phyloP scores from a whole-genome alignment of 2,329 filamentous ascomycete species.

The Monilinia aucupariae region DNA sequence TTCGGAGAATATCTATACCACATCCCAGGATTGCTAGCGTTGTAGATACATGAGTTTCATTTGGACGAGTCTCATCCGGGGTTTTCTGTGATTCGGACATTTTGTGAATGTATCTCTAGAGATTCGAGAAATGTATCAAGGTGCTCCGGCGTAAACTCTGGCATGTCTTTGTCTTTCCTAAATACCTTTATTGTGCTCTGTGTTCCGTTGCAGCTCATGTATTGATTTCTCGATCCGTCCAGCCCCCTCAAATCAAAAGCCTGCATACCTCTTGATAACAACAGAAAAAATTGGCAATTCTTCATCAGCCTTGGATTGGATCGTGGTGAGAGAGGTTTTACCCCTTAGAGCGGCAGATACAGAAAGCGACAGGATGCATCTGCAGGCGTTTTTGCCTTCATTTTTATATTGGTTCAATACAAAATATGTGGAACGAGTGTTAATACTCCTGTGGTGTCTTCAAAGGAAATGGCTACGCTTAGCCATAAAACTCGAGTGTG shows the following conservation, averaged over 20 bases:
- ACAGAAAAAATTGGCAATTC: not conserved
- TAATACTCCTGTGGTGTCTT: not conserved
- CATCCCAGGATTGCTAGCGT: conserved; percentile 16
- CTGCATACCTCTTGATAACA: not conserved
- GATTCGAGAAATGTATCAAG: not conserved
- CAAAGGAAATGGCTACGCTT: not conserved
- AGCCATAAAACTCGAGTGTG: not conserved
- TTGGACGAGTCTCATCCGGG: not conserved
- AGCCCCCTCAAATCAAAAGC: not conserved
- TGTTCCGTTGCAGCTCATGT: not conserved
- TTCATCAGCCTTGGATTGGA: not conserved
- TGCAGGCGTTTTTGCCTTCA: not conserved
- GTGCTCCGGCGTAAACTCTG: not conserved
- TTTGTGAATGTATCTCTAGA: not conserved
- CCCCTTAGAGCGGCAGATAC: not conserved
- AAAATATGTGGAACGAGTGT: not conserved
- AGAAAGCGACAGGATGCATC: not conserved
- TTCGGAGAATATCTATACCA: conserved; percentile 3
- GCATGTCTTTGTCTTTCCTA: not conserved
- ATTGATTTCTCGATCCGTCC: not conserved
- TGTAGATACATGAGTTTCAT: not conserved
- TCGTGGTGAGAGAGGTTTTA: not conserved
- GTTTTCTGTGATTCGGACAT: conserved; percentile 5
- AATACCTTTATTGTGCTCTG: conserved; percentile 3
- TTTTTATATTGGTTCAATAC: conserved; percentile 2